A percentile compares a stretch with the other conserved stretches of the same genome.
phyloP scores from a whole-genome alignment of 495 filamentous ascomycete genomes.

The Glarea lozoyensis region DNA sequence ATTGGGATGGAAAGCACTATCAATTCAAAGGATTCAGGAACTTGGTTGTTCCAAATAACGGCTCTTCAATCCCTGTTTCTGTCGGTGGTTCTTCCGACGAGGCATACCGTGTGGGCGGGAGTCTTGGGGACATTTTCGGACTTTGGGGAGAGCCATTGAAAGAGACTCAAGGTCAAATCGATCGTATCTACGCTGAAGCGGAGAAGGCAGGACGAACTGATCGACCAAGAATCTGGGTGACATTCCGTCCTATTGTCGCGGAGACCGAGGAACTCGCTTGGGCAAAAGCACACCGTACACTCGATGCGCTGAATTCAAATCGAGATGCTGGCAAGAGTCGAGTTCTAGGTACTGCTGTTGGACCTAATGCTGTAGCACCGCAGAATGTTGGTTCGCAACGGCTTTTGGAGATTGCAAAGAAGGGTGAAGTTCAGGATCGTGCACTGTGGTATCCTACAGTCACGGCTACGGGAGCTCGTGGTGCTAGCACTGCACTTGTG shows the following conservation, averaged over 20 bases:
- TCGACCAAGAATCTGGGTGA: constrained; percentile 45
- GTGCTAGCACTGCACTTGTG: constrained; percentile 46
- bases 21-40: constrained; percentile 44
- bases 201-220: constrained; percentile 33
- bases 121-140: constrained; percentile 45
- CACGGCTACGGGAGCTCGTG: constrained; percentile 43
- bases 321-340: constrained; percentile 25
- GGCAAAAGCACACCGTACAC: constrained; percentile 39
- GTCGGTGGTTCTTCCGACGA: constrained; percentile 44
- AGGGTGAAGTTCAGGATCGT: constrained; percentile 46
- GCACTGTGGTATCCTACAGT: constrained; percentile 49
- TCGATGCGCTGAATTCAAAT: constrained; percentile 30
- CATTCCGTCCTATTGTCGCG: constrained; percentile 44
- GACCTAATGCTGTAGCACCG: constrained; percentile 28
- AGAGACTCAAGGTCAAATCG: constrained; percentile 46
- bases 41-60: constrained; percentile 36
- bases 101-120: constrained; percentile 43
- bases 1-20: constrained; percentile 43
- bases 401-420: constrained; percentile 39
- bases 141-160: constrained; percentile 48
- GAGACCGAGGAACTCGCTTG: constrained; percentile 47
- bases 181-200: constrained; percentile 41
- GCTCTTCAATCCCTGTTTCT: constrained; percentile 36
- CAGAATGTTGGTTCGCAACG: constrained; percentile 47
- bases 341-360: too few relatives aligned